Percentiles rank a stretch among this genome's conserved stretches.
phyloP scores from a whole-genome alignment of 169 alveolate species.

The Fabrea salina region DNA sequence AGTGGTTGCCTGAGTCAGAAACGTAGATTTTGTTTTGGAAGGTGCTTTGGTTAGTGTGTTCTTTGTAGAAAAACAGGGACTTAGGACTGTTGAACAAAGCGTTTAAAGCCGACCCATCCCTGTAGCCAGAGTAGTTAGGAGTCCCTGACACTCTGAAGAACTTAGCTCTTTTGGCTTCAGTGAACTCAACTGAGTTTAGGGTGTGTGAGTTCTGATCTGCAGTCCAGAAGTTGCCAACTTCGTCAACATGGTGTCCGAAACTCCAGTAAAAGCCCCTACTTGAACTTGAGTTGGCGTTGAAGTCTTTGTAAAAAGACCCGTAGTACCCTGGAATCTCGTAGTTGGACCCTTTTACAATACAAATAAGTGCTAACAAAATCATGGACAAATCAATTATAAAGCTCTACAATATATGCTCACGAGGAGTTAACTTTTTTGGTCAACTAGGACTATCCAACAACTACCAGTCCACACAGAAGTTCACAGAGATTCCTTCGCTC shows the following conservation, averaged over 20 bases:
- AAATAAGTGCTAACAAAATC: too few relatives aligned
- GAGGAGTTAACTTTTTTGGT: slow-evolving; percentile 31
- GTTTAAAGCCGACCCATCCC: slow-evolving; percentile 1
- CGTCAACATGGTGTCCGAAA: not conserved
- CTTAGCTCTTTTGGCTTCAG: not conserved
- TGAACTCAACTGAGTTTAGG: not conserved
- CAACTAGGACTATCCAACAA: slow-evolving; percentile 13
- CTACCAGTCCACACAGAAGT: not conserved
- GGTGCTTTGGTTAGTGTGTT: not conserved
- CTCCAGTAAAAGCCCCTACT: slow-evolving; percentile 15
- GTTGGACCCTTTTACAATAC: too few relatives aligned
- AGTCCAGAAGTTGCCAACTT: not conserved
- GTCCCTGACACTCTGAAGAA: not conserved
- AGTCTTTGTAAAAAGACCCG: slow-evolving; percentile 24
- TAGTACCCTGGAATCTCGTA: slow-evolving; percentile 19
- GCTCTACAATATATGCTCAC: slow-evolving; percentile 15
- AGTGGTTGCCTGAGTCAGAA: slow-evolving; percentile 69
- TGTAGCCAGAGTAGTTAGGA: not conserved
- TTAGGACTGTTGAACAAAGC: slow-evolving; percentile 11
- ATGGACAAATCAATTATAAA: not conserved
- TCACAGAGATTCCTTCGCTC: not conserved
- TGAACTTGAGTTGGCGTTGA: not conserved
- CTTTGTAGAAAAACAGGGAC: not conserved
- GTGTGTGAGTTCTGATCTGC: not conserved
- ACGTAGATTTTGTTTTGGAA: slow-evolving; percentile 36